Conservation (phyloP, 805 yeast genomes). For the Suhomyces sp. region DNA sequence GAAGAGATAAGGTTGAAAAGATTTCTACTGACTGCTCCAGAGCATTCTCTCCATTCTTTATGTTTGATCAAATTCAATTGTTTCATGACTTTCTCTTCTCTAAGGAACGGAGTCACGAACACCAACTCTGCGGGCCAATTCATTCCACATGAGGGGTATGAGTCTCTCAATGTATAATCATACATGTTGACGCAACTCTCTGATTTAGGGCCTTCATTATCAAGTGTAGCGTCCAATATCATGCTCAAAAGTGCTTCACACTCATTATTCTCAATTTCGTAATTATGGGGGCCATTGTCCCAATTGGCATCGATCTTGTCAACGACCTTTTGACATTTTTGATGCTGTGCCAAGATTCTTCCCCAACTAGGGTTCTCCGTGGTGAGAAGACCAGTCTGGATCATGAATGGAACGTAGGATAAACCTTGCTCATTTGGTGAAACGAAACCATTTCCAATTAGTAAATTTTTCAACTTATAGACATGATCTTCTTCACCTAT, state of each 20-base stretch:
- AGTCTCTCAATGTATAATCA: conserved; percentile 68
- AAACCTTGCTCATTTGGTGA: conserved; percentile 84
- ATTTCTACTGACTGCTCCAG: conserved; percentile 50
- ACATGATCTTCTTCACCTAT: conserved; percentile 11
- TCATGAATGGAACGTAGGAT: conserved; percentile 71
- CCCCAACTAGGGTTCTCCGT: conserved; percentile 39
- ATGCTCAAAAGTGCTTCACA: conserved; percentile 51
- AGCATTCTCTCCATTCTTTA: conserved; percentile 77
- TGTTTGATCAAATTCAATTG: conserved; percentile 49
- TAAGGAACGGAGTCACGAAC: conserved; percentile 51
- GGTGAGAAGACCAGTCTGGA: conserved; percentile 56
- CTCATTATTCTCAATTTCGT: conserved; percentile 25
- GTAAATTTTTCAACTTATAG: conserved; percentile 57
- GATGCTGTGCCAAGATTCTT: conserved; percentile 49
- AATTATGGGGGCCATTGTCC: conserved; percentile 16
- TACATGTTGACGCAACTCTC: conserved; percentile 78
- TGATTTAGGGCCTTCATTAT: conserved; percentile 23
- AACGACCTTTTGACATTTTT: conserved; percentile 58
- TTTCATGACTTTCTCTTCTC: conserved; percentile 42
- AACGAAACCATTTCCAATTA: conserved; percentile 94
- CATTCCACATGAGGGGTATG: conserved; percentile 84
- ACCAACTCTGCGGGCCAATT: conserved; percentile 80
- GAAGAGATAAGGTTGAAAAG: conserved; percentile 52
- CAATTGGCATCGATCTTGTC: conserved; percentile 20
- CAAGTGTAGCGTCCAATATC: conserved; percentile 28